Conservation (phyloP, 106 monocot genomes). For the Phalaenopsis equestris region DNA sequence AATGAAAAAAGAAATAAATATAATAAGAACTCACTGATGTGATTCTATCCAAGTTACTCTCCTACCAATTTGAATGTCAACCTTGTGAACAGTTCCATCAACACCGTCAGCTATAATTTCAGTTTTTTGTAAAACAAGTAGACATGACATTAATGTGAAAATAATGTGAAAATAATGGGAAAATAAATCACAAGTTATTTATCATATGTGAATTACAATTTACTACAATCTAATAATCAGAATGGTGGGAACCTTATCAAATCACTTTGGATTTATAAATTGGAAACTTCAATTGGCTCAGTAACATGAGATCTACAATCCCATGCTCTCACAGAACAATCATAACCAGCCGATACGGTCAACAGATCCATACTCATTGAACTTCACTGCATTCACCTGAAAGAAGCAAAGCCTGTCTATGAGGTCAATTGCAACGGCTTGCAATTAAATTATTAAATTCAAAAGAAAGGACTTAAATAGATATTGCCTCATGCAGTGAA, state of each 20-base stretch:
- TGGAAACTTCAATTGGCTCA: conserved; percentile 84
- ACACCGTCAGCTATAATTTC: conserved; percentile 98
- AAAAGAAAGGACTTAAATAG: background rate
- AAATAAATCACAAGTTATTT: conserved; percentile 2
- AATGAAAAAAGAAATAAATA: background rate
- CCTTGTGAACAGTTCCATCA: conserved; percentile 93
- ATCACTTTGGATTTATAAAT: background rate
- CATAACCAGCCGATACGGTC: conserved; percentile 92
- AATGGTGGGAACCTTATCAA: background rate
- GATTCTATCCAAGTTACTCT: conserved; percentile 12
- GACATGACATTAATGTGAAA: conserved; percentile 95
- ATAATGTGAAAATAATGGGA: conserved; percentile 67
- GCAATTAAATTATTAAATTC: background rate
- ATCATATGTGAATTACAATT: background rate
- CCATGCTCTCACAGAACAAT: conserved; percentile 84
- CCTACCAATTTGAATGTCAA: conserved; percentile 98
- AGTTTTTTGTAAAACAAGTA: conserved; percentile 68
- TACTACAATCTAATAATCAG: background rate
- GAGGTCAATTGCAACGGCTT: background rate
- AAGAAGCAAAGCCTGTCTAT: conserved; percentile 5
- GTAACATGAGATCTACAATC: conserved; percentile 97
- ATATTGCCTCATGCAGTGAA: too few relatives aligned
- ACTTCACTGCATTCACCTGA: conserved; percentile 93
- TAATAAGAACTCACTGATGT: background rate
- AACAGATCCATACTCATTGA: conserved; percentile 89